phyloP scores from a whole-genome alignment of 2,329 filamentous ascomycete genomes.

The Curvularia hawaiiensis region DNA sequence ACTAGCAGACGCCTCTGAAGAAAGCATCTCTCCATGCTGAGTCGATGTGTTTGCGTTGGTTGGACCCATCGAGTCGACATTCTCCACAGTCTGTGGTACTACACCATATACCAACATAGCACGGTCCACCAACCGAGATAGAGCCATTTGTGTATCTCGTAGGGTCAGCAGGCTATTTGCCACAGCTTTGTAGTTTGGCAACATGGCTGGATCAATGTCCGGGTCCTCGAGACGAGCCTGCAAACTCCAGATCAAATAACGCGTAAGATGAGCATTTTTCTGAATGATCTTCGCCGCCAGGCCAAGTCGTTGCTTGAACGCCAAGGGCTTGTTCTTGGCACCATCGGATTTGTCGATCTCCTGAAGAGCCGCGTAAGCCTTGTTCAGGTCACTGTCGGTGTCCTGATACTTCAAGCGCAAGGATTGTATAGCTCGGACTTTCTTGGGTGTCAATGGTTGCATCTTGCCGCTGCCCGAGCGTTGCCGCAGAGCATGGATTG shows the following conservation, averaged over 20 bases:
- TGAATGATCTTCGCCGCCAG: constrained; percentile 30
- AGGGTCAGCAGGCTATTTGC: constrained; percentile 34
- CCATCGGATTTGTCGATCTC: constrained; percentile 13
- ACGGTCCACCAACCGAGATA: constrained; percentile 31
- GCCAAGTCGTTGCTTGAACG: constrained; percentile 30
- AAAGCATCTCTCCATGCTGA: not conserved
- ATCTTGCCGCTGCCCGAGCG: constrained; percentile 9
- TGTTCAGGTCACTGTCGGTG: constrained; percentile 27
- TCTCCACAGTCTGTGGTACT: constrained; percentile 17
- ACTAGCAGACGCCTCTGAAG: not conserved
- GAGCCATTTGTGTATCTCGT: constrained; percentile 38
- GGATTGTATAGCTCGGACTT: constrained; percentile 16
- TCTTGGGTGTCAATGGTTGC: constrained; percentile 14
- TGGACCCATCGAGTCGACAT: constrained; percentile 2
- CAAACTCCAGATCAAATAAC: constrained; percentile 35
- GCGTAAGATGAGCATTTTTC: constrained; percentile 36
- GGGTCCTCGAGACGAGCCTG: constrained; percentile 36
- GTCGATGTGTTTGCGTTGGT: not conserved
- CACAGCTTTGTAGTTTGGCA: constrained; percentile 27
- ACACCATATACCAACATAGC: constrained; percentile 31
- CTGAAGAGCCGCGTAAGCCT: constrained; percentile 21
- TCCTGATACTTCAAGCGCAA: constrained; percentile 22
- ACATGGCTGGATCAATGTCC: constrained; percentile 15
- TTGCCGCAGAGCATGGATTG: constrained; percentile 18
- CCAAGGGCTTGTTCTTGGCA: constrained; percentile 13